phyloP scores from a whole-genome alignment of 805 yeast species.

The Pichia sporocuriosa region DNA sequence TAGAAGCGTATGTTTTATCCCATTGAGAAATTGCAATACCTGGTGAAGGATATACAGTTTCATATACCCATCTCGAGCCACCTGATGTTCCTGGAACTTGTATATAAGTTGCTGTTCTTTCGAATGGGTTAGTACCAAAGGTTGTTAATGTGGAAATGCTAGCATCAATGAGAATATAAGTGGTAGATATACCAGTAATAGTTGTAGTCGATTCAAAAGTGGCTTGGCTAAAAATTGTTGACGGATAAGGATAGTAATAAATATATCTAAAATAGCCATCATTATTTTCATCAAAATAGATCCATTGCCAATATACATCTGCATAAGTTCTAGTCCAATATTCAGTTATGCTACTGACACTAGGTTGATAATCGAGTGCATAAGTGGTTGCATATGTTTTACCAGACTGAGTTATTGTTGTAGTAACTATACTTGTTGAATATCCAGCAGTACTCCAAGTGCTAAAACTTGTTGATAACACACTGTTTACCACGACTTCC shows the following conservation, averaged over 20 bases:
- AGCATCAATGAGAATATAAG: neutral
- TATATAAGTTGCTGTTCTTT: neutral
- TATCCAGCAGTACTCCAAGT: too few relatives aligned
- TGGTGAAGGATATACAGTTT: slow-evolving; percentile 2
- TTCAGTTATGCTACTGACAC: too few relatives aligned
- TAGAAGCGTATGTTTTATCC: neutral
- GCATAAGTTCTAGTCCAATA: too few relatives aligned
- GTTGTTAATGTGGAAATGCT: neutral
- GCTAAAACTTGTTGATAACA: too few relatives aligned
- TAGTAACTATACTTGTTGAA: too few relatives aligned
- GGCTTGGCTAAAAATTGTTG: neutral
- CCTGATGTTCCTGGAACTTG: neutral
- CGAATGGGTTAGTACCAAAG: neutral
- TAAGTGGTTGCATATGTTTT: too few relatives aligned
- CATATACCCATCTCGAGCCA: slow-evolving; percentile 1
- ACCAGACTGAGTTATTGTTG: too few relatives aligned
- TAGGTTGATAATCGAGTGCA: too few relatives aligned
- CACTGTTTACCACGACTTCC: too few relatives aligned
- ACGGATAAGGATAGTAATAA: neutral
- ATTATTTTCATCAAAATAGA: too few relatives aligned
- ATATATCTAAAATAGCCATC: neutral
- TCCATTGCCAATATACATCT: too few relatives aligned
- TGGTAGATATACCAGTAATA: neutral
- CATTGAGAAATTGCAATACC: neutral
- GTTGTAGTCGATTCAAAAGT: neutral